Conservation (phyloP, 1,284 basidiomycete species). For the Rhodotorula glutinis region DNA sequence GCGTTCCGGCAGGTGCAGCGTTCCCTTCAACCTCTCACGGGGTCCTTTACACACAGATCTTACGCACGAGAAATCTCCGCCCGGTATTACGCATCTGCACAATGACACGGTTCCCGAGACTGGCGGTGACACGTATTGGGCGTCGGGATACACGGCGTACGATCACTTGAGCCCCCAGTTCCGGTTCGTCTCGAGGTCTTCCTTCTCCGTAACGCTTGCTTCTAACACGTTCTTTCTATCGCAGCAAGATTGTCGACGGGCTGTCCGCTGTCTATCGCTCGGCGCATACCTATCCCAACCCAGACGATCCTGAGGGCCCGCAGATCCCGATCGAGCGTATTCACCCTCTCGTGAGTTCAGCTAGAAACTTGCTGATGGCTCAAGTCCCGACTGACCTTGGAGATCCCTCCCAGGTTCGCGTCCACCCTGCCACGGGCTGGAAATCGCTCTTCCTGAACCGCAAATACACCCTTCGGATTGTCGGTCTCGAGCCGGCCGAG, state of each 20-base stretch:
- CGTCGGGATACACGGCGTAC: conserved; percentile 57
- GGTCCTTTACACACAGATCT: too few species aligned
- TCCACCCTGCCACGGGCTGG: conserved; percentile 45
- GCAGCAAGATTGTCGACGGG: conserved; percentile 44
- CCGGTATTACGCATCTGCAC: conserved; percentile 58
- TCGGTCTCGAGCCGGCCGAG: conserved; percentile 44
- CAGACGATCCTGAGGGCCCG: conserved; percentile 48
- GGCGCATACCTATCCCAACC: conserved; percentile 45
- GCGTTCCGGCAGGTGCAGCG: too few species aligned
- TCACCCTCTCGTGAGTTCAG: conserved; percentile 42
- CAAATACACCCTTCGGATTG: conserved; percentile 43
- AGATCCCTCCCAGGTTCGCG: conserved; percentile 40
- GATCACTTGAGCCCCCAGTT: conserved; percentile 46
- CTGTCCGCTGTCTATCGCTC: conserved; percentile 45
- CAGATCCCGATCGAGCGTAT: conserved; percentile 58
- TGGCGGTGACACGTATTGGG: conserved; percentile 67
- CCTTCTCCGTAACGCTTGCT: too few species aligned
- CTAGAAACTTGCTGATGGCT: too few species aligned
- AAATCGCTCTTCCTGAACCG: conserved; percentile 44
- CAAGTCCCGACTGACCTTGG: too few species aligned
- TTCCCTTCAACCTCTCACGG: too few species aligned
- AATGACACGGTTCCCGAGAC: conserved; percentile 54
- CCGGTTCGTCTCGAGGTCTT: conserved; percentile 3
- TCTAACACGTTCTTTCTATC: too few species aligned
- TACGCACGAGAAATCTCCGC: conserved; percentile 50